Base-by-base conservation (phyloP, 495 filamentous ascomycete species). In the Podospora tetraspora region DNA sequence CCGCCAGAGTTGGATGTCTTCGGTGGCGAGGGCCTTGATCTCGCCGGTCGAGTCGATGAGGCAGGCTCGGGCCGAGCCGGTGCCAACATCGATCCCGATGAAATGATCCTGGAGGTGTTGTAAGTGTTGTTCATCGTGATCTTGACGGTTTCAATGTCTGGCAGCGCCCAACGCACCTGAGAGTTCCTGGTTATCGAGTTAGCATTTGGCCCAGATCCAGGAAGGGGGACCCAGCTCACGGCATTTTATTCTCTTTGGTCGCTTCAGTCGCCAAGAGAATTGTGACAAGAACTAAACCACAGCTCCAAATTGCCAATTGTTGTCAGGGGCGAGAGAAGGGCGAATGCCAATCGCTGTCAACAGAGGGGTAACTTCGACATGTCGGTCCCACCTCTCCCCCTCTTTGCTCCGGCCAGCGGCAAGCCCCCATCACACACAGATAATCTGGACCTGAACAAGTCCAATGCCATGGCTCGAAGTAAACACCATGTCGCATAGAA, bases 11-110 rank as follows among this genome's bases (percentile, higher is more conserved):
- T 91, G 89, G 79, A 97, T 99, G 69, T 94, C 90, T 74, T 97
- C 89, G 3, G 92, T 90, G 21, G 94, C 92, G 70, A 97, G 80
- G 7, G 91, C 95, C 63, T 96, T 92, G 78, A 99, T 97, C 70
- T 97, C 92, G 30, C 95, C 95, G 29, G 91, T 89, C 59, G 84
- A 83, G 79, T 97, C 90, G 75, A 98, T 96, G 78, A 98, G 90
- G 81, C 94, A 97, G 19, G 94, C 95, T 74, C 95, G 86, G 22
- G 94, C 93, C 75, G 93, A 97, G 60, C 95, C 94, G 8, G 95
- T 99, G 59, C 95, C 95, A 64, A 98, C 95, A 77, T 99, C 95
- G 66, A 97, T 91, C 58, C 94, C 94, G 73, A 97, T 93, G 77
- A 91, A 97, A 69, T 88, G 80, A 64, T 85, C 76, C 78, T 82